Base-by-base conservation (phyloP, 1,284 basidiomycete genomes). In the Abortiporus biennis region DNA sequence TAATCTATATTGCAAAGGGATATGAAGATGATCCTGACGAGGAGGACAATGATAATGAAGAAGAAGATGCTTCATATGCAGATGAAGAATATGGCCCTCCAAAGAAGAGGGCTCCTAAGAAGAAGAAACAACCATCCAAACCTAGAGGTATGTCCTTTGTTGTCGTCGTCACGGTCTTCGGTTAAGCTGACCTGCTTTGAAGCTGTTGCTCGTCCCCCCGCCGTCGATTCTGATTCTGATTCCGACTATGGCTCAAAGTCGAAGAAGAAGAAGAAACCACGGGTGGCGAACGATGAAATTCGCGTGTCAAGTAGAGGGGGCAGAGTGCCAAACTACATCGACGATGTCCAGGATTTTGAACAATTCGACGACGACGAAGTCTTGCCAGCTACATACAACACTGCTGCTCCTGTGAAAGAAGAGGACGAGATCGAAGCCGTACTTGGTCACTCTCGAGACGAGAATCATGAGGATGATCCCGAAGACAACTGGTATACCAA, bases 361-460 rank as follows among this genome's bases (percentile, higher is more conserved):
- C 78, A 85, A 59, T 83, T 84, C 47, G 85, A 88, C 38, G 84
- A 86, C 33, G 83, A 86, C 33, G 78, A 66, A 15, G 54, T 67
- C 24, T 13, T 38, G n/a, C 36, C 42, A 13, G 67, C 62, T 19
- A 67, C 70, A 31, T 66, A 65, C 6, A 78, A 76, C 49, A 80
- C 78, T 52, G 68, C 66, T 24, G 35, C 71, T 71, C 67, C 72
- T 36, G 70, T 72, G 47, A 76, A 81, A 54, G 81, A 87, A 53
- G 81, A 87, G 45, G 90, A 94, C 51, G 92, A 95, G 64, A 93
- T 95, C 38, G 92, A 95, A 64, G 78, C 80, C 25, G 91, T 95
- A 25, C 72, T 92, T 33, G 80, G 76, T 30, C 91, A 93, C 57
- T 73, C 70, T 55, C 76, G 92, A 52, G 87, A 94, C 52, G 92